A percentile compares a stretch with the other conserved stretches of the same genome.
Conservation (phyloP, 108 stramenopile species). For the Cyclostephanos tholiformis region DNA sequence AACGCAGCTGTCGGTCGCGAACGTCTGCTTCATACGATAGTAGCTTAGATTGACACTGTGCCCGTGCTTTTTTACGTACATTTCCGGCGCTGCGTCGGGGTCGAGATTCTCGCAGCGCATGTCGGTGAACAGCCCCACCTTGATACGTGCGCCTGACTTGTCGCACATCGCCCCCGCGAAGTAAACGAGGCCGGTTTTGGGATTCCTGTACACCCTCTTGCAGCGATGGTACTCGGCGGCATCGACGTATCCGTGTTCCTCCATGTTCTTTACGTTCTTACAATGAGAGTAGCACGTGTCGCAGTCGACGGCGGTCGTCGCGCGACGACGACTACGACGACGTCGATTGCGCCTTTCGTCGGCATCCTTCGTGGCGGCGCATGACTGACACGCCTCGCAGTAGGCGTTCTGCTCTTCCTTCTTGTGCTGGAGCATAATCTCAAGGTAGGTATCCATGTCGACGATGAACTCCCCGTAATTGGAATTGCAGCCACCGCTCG, state of each 20-base stretch:
- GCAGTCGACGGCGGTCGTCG: constrained; percentile 54
- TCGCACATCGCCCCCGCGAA: constrained; percentile 83
- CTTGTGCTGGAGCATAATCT: constrained; percentile 67
- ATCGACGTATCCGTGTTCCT: constrained; percentile 68
- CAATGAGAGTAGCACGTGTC: constrained; percentile 71
- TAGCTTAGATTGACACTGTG: constrained; percentile 75
- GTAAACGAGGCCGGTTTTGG: constrained; percentile 58
- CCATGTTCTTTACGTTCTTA: constrained; percentile 74
- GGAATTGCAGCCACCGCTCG: constrained; percentile 61
- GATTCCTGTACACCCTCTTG: constrained; percentile 57
- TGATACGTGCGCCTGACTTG: constrained; percentile 70
- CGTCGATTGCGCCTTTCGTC: not conserved
- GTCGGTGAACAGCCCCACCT: constrained; percentile 84
- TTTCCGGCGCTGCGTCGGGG: constrained; percentile 60
- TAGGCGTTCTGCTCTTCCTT: constrained; percentile 68
- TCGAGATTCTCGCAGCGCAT: constrained; percentile 63
- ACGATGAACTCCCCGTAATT: constrained; percentile 87
- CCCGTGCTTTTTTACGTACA: constrained; percentile 69
- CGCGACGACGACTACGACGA: constrained; percentile 3
- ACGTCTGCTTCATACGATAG: constrained; percentile 79
- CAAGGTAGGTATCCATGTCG: constrained; percentile 75
- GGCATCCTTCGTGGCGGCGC: constrained; percentile 13
- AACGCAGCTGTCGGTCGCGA: constrained; percentile 59
- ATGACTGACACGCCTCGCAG: constrained; percentile 74
- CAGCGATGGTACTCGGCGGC: constrained; percentile 65